A percentile compares a stretch with the other conserved stretches of the same genome.
phyloP scores from a whole-genome alignment of 257 asterid species.

The Primulina tabacum region DNA sequence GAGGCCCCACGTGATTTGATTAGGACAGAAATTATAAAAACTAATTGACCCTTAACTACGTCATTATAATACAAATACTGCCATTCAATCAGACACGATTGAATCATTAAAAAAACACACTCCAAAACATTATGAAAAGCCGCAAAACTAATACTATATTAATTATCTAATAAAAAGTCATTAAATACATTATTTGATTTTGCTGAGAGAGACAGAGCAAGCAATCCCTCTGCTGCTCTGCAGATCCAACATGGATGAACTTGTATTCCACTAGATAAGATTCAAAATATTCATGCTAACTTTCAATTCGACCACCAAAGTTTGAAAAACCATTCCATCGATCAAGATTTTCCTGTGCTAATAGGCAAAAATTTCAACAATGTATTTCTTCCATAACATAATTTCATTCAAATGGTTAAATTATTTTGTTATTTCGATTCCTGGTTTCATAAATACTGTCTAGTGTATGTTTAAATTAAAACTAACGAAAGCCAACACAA shows the following conservation, averaged over 20 bases:
- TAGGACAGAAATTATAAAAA: constrained; percentile 53
- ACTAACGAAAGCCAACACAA: constrained; percentile 35
- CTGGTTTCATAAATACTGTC: constrained; percentile 34
- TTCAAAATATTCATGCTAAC: background rate
- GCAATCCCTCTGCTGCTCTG: constrained; percentile 25
- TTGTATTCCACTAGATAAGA: background rate
- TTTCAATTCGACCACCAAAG: background rate
- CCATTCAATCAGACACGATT: constrained; percentile 61
- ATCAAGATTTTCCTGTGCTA: background rate
- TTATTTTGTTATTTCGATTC: constrained; percentile 26
- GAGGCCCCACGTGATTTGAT: constrained; percentile 84
- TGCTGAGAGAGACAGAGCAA: constrained; percentile 26
- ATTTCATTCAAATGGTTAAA: constrained; percentile 22
- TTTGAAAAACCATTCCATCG: background rate
- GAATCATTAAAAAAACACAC: constrained; percentile 30
- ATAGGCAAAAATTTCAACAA: constrained; percentile 11
- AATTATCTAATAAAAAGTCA: constrained; percentile 14
- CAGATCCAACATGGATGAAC: constrained; percentile 37
- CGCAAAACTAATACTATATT: constrained; percentile 16
- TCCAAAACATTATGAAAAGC: constrained; percentile 9
- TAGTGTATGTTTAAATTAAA: constrained; percentile 40
- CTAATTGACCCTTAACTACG: constrained; percentile 36
- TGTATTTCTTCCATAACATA: constrained; percentile 5
- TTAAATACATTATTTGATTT: constrained; percentile 10
- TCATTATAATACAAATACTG: constrained; percentile 49